Percentiles rank a stretch among this genome's conserved stretches.
Conservation (phyloP, 1,284 basidiomycete genomes). For the Coniferiporia weirii region DNA sequence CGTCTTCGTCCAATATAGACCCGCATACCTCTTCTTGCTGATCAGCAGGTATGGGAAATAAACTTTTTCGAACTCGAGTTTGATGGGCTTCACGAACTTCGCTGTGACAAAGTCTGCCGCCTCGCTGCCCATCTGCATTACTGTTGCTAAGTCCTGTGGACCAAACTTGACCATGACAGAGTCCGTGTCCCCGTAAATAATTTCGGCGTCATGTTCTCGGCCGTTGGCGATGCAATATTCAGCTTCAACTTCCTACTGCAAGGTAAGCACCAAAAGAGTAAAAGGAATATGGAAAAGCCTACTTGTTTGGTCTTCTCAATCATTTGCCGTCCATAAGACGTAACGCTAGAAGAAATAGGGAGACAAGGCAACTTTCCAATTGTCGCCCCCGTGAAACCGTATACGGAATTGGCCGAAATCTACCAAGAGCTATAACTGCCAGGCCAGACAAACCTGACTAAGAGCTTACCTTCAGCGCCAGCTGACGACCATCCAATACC, state of each 20-base stretch:
- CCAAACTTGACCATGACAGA: constrained; percentile 98
- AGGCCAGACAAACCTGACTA: background rate
- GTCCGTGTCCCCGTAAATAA: constrained; percentile 97
- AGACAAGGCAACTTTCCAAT: constrained; percentile 93
- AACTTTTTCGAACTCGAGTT: constrained; percentile 97
- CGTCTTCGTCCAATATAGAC: constrained; percentile 89
- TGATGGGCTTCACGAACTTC: constrained; percentile 92
- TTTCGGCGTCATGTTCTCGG: constrained; percentile 78
- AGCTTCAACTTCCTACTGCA: constrained; percentile 74
- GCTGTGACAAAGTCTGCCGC: constrained; percentile 90
- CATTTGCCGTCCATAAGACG: constrained; percentile 95
- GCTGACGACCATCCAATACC: constrained; percentile 89
- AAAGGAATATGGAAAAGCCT: constrained; percentile 19
- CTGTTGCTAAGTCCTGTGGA: constrained; percentile 74
- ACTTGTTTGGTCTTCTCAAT: constrained; percentile 92
- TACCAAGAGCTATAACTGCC: constrained; percentile 27
- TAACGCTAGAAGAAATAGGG: constrained; percentile 88
- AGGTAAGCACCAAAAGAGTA: background rate
- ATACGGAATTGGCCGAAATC: constrained; percentile 97
- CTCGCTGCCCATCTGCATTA: constrained; percentile 89
- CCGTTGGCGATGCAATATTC: constrained; percentile 86
- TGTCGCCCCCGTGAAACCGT: constrained; percentile 95
- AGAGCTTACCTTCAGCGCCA: constrained; percentile 77
- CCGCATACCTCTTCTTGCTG: constrained; percentile 96
- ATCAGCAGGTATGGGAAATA: constrained; percentile 97